Evolutionary conservation across 2,329 filamentous ascomycete species (phyloP).

Genomic region (Xylariaceae sp.): DNA sequence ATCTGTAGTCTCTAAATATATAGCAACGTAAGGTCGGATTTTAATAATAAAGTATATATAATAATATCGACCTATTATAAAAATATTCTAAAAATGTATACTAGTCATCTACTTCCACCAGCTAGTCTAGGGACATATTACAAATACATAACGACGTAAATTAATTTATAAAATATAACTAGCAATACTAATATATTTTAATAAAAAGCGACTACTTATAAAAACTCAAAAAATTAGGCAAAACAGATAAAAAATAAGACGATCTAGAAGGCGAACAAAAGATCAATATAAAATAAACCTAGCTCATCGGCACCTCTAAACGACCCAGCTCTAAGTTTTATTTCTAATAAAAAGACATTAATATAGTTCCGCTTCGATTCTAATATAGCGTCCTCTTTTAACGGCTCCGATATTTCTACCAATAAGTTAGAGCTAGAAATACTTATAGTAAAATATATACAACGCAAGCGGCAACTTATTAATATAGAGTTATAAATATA

Average conservation of each 20-base stretch:
- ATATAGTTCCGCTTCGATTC: background rate
- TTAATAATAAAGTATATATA: background rate
- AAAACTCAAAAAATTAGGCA: conserved; percentile 38
- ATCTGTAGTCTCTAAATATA: background rate
- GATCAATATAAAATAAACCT: background rate
- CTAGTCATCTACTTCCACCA: conserved; percentile 35
- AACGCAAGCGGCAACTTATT: too few relatives aligned
- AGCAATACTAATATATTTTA: conserved; percentile 28
- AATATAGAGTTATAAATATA: too few relatives aligned
- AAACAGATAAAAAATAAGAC: conserved; percentile 34
- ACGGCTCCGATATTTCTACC: background rate
- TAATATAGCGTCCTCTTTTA: background rate
- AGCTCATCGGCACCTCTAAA: background rate
- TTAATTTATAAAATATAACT: conserved; percentile 29
- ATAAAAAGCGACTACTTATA: conserved; percentile 34
- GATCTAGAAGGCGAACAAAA: conserved; percentile 29
- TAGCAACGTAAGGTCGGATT: background rate
- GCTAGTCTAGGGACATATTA: conserved; percentile 27
- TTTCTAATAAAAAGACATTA: background rate
- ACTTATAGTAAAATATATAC: background rate
- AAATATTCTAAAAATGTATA: conserved; percentile 36
- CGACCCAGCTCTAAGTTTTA: background rate
- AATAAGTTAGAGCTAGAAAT: background rate
- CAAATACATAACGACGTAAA: conserved; percentile 40
- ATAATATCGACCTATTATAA: conserved; percentile 31